phyloP scores from a whole-genome alignment of 306 rosid species.

The Quercus mongolica region DNA sequence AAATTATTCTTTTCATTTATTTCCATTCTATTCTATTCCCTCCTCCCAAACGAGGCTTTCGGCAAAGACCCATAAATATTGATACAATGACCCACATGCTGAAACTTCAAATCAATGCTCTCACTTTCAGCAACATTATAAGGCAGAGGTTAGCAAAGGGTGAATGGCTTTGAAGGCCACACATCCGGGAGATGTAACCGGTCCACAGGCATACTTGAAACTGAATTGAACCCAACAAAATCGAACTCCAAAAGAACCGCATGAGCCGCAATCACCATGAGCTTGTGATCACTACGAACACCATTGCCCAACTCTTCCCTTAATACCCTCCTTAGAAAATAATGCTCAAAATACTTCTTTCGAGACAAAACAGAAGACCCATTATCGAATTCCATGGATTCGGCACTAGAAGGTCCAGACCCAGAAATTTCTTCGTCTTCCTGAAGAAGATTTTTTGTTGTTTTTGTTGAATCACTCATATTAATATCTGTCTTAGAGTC shows the following conservation, averaged over 20 bases:
- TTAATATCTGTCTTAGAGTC: no score
- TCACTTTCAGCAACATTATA: slow-evolving; percentile 23
- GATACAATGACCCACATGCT: slow-evolving; percentile 49
- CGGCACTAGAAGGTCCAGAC: background rate
- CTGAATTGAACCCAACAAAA: slow-evolving; percentile 40
- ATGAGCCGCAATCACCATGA: slow-evolving; percentile 51
- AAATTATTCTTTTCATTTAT: no score
- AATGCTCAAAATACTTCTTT: slow-evolving; percentile 35
- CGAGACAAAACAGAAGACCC: slow-evolving; percentile 27
- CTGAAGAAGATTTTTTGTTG: no score
- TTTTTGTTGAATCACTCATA: no score
- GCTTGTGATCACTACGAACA: slow-evolving; percentile 34
- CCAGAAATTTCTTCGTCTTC: background rate
- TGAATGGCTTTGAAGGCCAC: slow-evolving; percentile 36
- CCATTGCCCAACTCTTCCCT: slow-evolving; percentile 33
- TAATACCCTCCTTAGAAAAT: slow-evolving; percentile 48
- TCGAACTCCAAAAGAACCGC: slow-evolving; percentile 71
- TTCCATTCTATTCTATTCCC: no score
- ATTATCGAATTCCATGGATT: slow-evolving; percentile 29
- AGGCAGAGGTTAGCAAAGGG: slow-evolving; percentile 55
- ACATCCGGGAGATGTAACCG: slow-evolving; percentile 30
- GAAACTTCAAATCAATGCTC: slow-evolving; percentile 49
- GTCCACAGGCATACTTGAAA: slow-evolving; percentile 26
- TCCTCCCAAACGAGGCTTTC: no score
- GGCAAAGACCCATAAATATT: slow-evolving; percentile 57